A percentile compares a stretch with the other conserved stretches of the same genome.
Evolutionary conservation across 2,329 filamentous ascomycete species (phyloP).

Genomic region (Curvularia eragrostidis): DNA sequence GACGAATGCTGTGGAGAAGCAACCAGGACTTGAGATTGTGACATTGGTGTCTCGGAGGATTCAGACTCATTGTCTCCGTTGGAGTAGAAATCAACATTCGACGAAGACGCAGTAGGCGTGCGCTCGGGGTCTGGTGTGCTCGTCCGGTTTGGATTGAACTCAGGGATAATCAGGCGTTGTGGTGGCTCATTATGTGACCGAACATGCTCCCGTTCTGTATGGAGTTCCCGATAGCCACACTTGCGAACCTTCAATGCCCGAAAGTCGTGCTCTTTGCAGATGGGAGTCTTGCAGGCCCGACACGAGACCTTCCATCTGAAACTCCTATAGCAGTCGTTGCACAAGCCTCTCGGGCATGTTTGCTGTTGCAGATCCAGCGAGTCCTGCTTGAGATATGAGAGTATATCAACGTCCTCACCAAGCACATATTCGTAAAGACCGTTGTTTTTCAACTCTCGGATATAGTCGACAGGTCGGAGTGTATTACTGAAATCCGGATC

Average conservation of each 20-base stretch:
- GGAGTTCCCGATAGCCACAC: constrained; percentile 63
- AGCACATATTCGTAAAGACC: constrained; percentile 52
- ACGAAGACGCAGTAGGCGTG: constrained; percentile 33
- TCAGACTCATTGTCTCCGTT: constrained; percentile 38
- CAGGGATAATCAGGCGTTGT: constrained; percentile 45
- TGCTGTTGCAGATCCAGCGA: constrained; percentile 53
- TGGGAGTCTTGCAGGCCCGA: constrained; percentile 62
- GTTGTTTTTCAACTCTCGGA: constrained; percentile 50
- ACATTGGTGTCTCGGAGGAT: constrained; percentile 40
- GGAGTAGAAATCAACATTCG: constrained; percentile 32
- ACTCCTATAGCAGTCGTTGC: constrained; percentile 64
- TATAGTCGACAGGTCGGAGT: constrained; percentile 55
- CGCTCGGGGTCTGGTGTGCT: constrained; percentile 33
- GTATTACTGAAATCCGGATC: constrained; percentile 61
- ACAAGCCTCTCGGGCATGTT: constrained; percentile 62
- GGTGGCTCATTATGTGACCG: constrained; percentile 44
- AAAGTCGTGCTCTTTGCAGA: constrained; percentile 67
- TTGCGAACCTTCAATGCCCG: constrained; percentile 63
- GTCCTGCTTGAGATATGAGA: constrained; percentile 51
- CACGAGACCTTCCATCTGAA: constrained; percentile 67
- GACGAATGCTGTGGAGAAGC: constrained; percentile 30
- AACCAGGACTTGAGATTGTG: constrained; percentile 46
- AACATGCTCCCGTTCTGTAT: constrained; percentile 55
- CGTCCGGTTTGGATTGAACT: constrained; percentile 44
- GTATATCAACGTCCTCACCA: constrained; percentile 50